Base-by-base conservation (phyloP, 31 red algal species). In the Porphyra umbilicalis region DNA sequence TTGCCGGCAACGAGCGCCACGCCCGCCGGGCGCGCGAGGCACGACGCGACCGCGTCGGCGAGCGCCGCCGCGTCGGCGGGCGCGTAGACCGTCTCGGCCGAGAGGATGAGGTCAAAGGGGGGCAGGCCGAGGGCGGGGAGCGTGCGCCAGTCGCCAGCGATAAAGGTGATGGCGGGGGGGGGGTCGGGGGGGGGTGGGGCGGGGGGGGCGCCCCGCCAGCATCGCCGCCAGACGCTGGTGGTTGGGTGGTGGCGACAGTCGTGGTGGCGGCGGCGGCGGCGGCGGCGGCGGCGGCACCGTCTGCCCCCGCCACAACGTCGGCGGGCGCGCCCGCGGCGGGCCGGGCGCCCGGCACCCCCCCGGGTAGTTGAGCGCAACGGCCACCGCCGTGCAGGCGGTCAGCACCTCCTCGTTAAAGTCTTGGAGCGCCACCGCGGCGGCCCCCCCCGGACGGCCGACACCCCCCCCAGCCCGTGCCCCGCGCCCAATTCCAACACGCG, bases 401-500 rank as follows among this genome's bases (percentile, higher is more conserved):
- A 96, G 44, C 34, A 96, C 94, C 39, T 80, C 75, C 36, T 76
- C 74, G 76, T 96, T 96, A 80, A 86, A 96, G 87, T 96, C 94
- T 32, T 88, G 89, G 37, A 96, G 74, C 36, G 29, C 39, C 36
- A 97, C 38, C 34, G 38, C 35, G 10, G 18, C 71, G 42, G 91
- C 85, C 30, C 83, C 89, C 29, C 35, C 0, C 37, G 83, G 25
- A 88, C 80, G 14, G 91, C 88, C 34, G 84, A 86, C 1, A 97
- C 81, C 2, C 88, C 86, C 18, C 91, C 91, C 74, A 97, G 44
- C 0, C 85, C 95, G 76, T 97, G 95, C 0, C 95, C 95, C 15
- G 88, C 88, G 46, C 95, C 95, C 18, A 97, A 85, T 80, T 97
- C 95, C 77, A 97, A 57, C 79, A 95, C 93, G 14, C 34, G 25